phyloP scores from a whole-genome alignment of 1,284 basidiomycete genomes.

The Stygiomarasmius scandens region DNA sequence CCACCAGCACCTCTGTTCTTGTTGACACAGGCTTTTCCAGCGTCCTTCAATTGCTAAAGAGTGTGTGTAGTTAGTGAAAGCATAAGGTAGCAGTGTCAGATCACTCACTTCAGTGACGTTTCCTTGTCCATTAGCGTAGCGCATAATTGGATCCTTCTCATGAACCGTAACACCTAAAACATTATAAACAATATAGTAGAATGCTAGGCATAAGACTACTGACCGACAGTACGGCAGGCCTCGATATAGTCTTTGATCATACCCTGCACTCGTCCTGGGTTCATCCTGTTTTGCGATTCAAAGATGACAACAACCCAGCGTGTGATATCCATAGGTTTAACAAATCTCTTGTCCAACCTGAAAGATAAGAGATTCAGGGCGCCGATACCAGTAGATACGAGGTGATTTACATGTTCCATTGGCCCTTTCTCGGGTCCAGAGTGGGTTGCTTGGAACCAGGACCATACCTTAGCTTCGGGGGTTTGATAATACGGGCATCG shows the following conservation, averaged over 20 bases:
- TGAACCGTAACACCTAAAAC: conserved; percentile 32
- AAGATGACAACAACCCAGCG: conserved; percentile 14
- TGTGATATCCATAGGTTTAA: conserved; percentile 7
- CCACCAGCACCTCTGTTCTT: conserved; percentile 8
- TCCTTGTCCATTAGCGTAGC: conserved; percentile 32
- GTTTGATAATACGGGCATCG: conserved; percentile 6
- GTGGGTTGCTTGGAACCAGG: neutral
- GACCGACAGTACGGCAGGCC: conserved; percentile 7
- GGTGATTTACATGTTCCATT: conserved; percentile 13
- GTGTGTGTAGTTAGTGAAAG: neutral
- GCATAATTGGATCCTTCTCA: conserved; percentile 29
- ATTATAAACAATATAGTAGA: conserved; percentile 1
- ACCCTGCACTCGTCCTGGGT: neutral
- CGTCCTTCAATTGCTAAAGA: conserved; percentile 14
- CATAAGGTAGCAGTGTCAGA: too few species aligned
- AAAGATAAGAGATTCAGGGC: neutral
- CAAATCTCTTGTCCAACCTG: conserved; percentile 14
- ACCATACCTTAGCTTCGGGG: conserved; percentile 11
- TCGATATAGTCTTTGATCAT: conserved; percentile 1
- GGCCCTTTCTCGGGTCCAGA: conserved; percentile 5
- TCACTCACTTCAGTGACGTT: conserved; percentile 13
- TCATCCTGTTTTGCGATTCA: neutral
- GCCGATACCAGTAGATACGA: neutral
- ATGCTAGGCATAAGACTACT: neutral
- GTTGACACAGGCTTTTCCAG: conserved; percentile 12